Base-by-base conservation (phyloP, 805 yeast genomes). In the Kuraishia hungarica region DNA sequence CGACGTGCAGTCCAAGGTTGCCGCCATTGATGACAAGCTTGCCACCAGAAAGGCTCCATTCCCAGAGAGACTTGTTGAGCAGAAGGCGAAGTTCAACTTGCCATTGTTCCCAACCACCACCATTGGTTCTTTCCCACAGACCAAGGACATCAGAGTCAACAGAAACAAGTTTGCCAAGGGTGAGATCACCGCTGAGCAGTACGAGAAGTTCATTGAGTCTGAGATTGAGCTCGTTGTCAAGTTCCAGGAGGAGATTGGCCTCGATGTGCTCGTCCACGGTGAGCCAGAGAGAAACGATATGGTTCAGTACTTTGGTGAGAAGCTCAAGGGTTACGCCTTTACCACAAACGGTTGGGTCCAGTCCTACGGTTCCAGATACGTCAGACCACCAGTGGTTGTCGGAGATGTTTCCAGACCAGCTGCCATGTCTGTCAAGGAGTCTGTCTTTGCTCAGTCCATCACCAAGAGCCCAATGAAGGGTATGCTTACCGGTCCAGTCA, bases 241-340 rank as follows among this genome's bases (percentile, higher is more conserved):
- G 82, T 94, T 94, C 96, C 99, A 94, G 83, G 99, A 94, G 81
- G 97, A 94, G 75, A 85, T 93, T 71, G 99, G 96, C 67, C 84
- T 94, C 69, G 99, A 94, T 73, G 98, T 94, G 67, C 82, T 93
- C 67, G 99, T 94, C 64, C 99, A 94, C 79, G 99, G 99, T 82
- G 99, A 94, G 83, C 99, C 99, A 77, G 99, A 94, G 86, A 89
- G 99, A 86, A 94, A 94, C 82, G 99, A 94, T 82, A 94, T 94
- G 99, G 99, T 94, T 70, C 99, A 94, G 83, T 94, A 93, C 87
- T 94, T 94, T 65, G 99, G 99, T 83, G 99, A 94, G 82, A 91
- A 90, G 82, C 82, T 94, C 74, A 87, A 89, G 72, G 99, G 99
- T 78, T 94, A 88, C 75, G 97, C 96, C 66, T 94, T 94, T 86